Conservation (phyloP, 768 basidiomycete species). For the Rhodotorula taiwanensis region DNA sequence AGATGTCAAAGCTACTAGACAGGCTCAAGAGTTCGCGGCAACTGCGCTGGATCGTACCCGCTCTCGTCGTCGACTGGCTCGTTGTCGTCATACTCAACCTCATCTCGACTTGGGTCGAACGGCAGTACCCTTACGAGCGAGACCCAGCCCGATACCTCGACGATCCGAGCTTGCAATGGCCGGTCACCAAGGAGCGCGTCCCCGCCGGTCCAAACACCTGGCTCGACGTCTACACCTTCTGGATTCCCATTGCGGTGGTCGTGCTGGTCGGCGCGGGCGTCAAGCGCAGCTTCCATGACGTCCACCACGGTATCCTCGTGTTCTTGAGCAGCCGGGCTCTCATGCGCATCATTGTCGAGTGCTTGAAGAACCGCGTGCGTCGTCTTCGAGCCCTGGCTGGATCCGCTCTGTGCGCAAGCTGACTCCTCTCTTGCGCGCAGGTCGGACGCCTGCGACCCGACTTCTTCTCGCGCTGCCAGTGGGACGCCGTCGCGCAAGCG, state of each 20-base stretch:
- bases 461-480: slow-evolving; percentile 36
- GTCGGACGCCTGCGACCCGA: slow-evolving; percentile 24
- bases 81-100: slow-evolving; percentile 1
- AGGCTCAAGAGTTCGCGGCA: not conserved
- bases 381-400: slow-evolving; percentile 12
- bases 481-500: slow-evolving; percentile 12
- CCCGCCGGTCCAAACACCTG: not conserved
- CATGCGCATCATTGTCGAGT: slow-evolving; percentile 30
- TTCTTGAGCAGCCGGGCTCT: not conserved
- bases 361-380: slow-evolving; percentile 29
- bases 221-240: slow-evolving; percentile 16
- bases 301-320: slow-evolving; percentile 20
- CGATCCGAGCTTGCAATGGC: slow-evolving; percentile 7
- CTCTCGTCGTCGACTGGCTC: slow-evolving; percentile 30
- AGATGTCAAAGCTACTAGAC: not conserved
- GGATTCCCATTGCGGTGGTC: slow-evolving; percentile 2
- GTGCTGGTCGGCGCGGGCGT: slow-evolving; percentile 1
- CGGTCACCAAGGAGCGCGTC: slow-evolving; percentile 6
- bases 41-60: slow-evolving; percentile 6
- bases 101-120: slow-evolving; percentile 8
- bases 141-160: slow-evolving; percentile 8
- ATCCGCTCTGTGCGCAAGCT: slow-evolving; percentile 13
- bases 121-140: slow-evolving; percentile 18
- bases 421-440: not conserved
- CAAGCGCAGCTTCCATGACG: slow-evolving; percentile 15